Evolutionary conservation across 2,329 filamentous ascomycete species (phyloP), one percentile per base, ranked within the genome.

Genomic region (Paraphoma sp.): DNA sequence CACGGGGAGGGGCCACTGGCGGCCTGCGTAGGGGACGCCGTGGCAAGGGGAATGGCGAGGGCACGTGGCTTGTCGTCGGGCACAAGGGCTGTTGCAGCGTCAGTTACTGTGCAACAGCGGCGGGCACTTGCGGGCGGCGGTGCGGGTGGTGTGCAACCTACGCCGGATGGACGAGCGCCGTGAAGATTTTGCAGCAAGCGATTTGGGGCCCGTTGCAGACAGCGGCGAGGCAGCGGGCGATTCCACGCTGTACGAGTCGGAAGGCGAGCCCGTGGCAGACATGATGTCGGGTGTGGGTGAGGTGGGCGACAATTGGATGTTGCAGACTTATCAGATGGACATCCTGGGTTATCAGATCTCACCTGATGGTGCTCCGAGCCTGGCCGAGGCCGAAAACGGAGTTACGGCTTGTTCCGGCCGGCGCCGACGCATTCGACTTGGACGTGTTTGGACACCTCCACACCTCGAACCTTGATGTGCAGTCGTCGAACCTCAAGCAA

Each of bases 311-410:
- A 48, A 53, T 41, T 23, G 45, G 40, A 33, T 12, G 52, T 48
- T 67, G 60, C 52, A 47, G 59, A 60, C 67, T 71, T 70, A 57
- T 50, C 57, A 55, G 51, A 63, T 62, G 63, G 64, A 65, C 63
- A 48, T 45, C 33, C 50, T 46, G 41, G 53, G 69, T 23, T 70
- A 72, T 72, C 69, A 68, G 69, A 71, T 71, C 60, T 54, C 56
- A 59, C 57, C 53, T 45, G 54, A 55, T 45, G n/a, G 16, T 46
- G 10, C 23, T 36, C 57, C 62, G 60, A 53, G 48, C 51, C 31
- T 48, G 38, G 60, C 62, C 68, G 65, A 65, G 51, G 48, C 60
- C 65, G 63, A 54, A 57, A 23, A 23, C 23, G 23, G 23, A 23
- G 23, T 23, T 2, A 23, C 23, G 23, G 23, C 23, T 23, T 23